phyloP scores from a whole-genome alignment of 164 flowering plant genomes.

The Houttuynia cordata region DNA sequence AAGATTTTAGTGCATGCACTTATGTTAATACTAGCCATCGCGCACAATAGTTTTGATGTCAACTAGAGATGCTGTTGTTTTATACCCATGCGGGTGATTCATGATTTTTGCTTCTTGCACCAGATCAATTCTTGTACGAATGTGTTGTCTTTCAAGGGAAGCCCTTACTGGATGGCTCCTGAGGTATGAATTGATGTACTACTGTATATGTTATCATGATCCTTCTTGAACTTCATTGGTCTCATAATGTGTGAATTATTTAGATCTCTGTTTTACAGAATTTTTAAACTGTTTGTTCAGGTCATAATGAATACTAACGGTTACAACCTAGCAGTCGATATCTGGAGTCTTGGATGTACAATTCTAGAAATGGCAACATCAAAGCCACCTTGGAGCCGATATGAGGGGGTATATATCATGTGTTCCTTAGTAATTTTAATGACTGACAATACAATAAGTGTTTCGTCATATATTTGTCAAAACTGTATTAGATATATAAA shows the following conservation, averaged over 20 bases:
- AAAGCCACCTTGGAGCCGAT: constrained; percentile 97
- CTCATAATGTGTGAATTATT: neutral
- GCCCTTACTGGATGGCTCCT: constrained; percentile 99
- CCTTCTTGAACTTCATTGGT: neutral
- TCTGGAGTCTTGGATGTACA: constrained; percentile 98
- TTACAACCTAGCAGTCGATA: constrained; percentile 78
- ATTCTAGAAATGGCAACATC: constrained; percentile 93
- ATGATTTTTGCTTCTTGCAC: constrained; percentile 9
- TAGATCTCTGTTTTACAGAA: neutral
- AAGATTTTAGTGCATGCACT: neutral
- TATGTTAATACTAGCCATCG: neutral
- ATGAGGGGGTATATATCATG: constrained; percentile 67
- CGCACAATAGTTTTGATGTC: neutral
- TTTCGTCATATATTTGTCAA: neutral
- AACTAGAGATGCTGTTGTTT: neutral
- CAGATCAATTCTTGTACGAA: constrained; percentile 56
- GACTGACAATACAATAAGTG: no score
- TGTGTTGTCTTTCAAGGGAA: constrained; percentile 92
- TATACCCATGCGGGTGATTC: neutral
- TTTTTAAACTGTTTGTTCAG: constrained; percentile 21
- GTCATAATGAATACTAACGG: constrained; percentile 86
- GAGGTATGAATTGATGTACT: constrained; percentile 40
- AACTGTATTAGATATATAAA: neutral
- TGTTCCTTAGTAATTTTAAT: neutral
- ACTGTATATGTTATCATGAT: neutral